Base-by-base conservation (phyloP, 768 basidiomycete species). In the Mycena leptocephala region DNA sequence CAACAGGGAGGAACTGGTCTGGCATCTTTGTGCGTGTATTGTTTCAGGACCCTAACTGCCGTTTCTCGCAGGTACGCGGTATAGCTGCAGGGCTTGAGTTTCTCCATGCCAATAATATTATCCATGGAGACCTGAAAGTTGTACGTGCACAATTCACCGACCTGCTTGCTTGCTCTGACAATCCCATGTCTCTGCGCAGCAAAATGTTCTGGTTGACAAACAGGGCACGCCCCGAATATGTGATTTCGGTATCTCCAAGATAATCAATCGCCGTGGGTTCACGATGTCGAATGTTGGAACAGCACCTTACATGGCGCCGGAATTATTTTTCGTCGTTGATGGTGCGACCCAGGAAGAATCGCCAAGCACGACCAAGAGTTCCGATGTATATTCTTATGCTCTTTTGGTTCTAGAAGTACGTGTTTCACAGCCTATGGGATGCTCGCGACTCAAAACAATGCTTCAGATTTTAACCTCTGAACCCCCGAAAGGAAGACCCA, bases 101-200 rank as follows among this genome's bases (percentile, higher is more conserved):
- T 65, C 73, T 81, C 10, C 82, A 82, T 46, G 26, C 39, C 18
- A 48, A 78, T 20, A 67, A 67, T 30, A 74, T 82, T 26, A 56
- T 82, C 14, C 82, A 82, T 63, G 80, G 81, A 3, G 81, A 81
- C 53, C 43, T 82, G 28, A 80, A 81, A 70, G 78, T 71, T 0
- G 82, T 81, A 62, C 24, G 80, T 6, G 7, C 35, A 37, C 35
- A 37, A 6, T 37, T 37, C n/a, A n/a, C n/a, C 13, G 13, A 6
- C 7, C 13, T n/a, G n/a, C n/a, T n/a, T 37, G 6, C 35, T 6
- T 13, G n/a, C 13, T 37, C 35, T 37, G 13, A 37, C 35, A 37
- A 6, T 13, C n/a, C n/a, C n/a, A n/a, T n/a, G n/a, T 6, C 7
- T 37, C 13, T 13, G 13, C 35, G 35, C 6, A 37, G 35, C 35